Percentiles rank a stretch among this genome's conserved stretches.
Conservation (phyloP, 768 basidiomycete genomes). For the Pulveroboletus sp. region DNA sequence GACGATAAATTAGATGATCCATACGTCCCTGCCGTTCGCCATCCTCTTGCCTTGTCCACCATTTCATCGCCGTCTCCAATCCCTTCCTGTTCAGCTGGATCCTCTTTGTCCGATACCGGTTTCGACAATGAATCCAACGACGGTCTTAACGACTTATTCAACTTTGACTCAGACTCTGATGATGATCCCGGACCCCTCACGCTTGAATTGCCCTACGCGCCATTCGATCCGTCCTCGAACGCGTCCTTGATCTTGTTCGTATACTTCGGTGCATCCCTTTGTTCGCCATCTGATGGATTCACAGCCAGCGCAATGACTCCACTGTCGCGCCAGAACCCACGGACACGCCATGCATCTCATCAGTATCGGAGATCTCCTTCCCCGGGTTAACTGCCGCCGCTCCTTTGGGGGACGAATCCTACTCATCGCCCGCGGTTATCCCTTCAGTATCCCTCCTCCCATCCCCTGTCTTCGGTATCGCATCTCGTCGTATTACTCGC, state of each 20-base stretch:
- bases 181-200: constrained; percentile 23
- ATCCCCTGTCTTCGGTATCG: neutral
- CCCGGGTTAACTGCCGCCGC: constrained; percentile 1
- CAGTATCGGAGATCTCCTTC: constrained; percentile 1
- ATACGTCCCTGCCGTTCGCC: constrained; percentile 17
- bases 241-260: constrained; percentile 27
- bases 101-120: constrained; percentile 17
- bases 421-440: neutral
- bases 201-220: constrained; percentile 12
- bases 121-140: constrained; percentile 23
- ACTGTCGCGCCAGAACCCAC: neutral
- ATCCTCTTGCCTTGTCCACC: constrained; percentile 21
- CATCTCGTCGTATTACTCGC: constrained; percentile 14
- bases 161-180: constrained; percentile 32
- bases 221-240: constrained; percentile 4
- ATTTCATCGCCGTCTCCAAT: constrained; percentile 28
- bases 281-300: constrained; percentile 13
- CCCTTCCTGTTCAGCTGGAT: constrained; percentile 23
- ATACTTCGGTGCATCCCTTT: neutral
- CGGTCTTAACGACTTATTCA: constrained; percentile 20
- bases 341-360: constrained; percentile 16
- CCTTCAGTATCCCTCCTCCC: neutral
- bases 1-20: constrained; percentile 31
- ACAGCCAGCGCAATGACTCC: constrained; percentile 17
- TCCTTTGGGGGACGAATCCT: neutral